Evolutionary conservation across 345 rosid species (phyloP).

Genomic region (Murraya paniculata): DNA sequence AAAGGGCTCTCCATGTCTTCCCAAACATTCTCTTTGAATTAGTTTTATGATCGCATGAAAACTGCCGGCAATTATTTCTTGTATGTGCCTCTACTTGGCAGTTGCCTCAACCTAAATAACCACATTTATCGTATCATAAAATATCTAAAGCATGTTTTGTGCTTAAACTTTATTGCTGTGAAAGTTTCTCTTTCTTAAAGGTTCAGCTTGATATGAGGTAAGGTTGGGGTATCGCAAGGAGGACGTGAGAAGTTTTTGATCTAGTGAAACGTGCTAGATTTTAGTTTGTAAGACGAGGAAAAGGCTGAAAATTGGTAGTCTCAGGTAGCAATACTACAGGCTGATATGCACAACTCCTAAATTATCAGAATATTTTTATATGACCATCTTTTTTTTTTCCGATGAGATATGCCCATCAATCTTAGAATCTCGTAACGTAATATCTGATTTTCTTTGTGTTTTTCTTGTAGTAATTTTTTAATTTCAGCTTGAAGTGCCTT

Average conservation of each 20-base stretch:
- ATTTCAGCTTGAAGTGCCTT: neutral
- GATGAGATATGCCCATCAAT: neutral
- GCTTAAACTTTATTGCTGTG: neutral
- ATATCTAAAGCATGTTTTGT: neutral
- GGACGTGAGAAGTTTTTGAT: neutral
- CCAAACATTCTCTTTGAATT: neutral
- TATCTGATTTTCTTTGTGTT: neutral
- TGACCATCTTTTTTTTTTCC: too few species aligned
- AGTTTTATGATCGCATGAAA: neutral
- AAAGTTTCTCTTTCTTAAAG: neutral
- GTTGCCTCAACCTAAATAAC: neutral
- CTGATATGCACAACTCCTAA: neutral
- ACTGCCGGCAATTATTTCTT: neutral
- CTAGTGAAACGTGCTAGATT: neutral
- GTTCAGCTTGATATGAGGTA: neutral
- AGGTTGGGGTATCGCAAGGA: neutral
- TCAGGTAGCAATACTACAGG: neutral
- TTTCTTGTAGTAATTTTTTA: neutral
- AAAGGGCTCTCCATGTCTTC: neutral
- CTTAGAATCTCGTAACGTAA: neutral
- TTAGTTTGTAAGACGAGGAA: neutral
- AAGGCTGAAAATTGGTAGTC: neutral
- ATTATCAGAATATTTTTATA: too few species aligned
- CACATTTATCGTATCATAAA: neutral
- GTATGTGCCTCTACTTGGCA: neutral